Conservation (phyloP, 2,329 filamentous ascomycete species). For the Raffaelea ambrosiae region DNA sequence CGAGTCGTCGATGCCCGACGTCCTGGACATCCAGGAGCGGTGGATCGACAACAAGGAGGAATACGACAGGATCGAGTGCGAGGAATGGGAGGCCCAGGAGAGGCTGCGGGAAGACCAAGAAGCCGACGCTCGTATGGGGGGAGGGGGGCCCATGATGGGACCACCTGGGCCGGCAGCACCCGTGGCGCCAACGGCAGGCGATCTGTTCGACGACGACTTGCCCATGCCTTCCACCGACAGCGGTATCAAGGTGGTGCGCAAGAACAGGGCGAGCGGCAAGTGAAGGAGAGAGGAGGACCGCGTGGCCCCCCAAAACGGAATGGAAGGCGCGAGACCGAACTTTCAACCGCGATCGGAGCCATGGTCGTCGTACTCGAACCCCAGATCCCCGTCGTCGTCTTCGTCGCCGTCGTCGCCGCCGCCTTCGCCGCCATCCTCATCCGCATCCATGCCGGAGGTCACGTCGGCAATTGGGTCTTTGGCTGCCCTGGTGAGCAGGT, state of each 20-base stretch:
- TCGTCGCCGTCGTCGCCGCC: slow-evolving; percentile 35
- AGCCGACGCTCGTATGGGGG: slow-evolving; percentile 22
- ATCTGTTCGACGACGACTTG: slow-evolving; percentile 12
- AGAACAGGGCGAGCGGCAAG: slow-evolving; percentile 37
- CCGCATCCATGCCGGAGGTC: slow-evolving; percentile 36
- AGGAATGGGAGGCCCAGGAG: slow-evolving; percentile 67
- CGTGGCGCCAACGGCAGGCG: slow-evolving; percentile 25
- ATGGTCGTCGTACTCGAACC: slow-evolving; percentile 25
- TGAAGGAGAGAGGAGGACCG: slow-evolving; percentile 3
- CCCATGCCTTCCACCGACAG: slow-evolving; percentile 22
- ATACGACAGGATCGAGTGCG: slow-evolving; percentile 71
- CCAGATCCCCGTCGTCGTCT: slow-evolving; percentile 17
- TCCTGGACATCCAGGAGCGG: slow-evolving; percentile 85
- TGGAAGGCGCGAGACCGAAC: not conserved
- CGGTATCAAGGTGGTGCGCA: slow-evolving; percentile 66
- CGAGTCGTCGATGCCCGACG: slow-evolving; percentile 65
- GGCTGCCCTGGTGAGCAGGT: slow-evolving; percentile 18
- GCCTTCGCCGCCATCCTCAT: slow-evolving; percentile 37
- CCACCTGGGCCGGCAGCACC: slow-evolving; percentile 22
- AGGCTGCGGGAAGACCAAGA: slow-evolving; percentile 29
- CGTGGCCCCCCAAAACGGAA: no score
- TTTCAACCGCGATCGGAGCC: not conserved
- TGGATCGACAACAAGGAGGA: slow-evolving; percentile 90
- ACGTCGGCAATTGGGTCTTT: slow-evolving; percentile 32
- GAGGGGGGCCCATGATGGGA: slow-evolving; percentile 13